Evolutionary conservation across 2,329 filamentous ascomycete genomes (phyloP), one percentile per base, ranked within the genome.

Genomic region (Beauveria sp.): DNA sequence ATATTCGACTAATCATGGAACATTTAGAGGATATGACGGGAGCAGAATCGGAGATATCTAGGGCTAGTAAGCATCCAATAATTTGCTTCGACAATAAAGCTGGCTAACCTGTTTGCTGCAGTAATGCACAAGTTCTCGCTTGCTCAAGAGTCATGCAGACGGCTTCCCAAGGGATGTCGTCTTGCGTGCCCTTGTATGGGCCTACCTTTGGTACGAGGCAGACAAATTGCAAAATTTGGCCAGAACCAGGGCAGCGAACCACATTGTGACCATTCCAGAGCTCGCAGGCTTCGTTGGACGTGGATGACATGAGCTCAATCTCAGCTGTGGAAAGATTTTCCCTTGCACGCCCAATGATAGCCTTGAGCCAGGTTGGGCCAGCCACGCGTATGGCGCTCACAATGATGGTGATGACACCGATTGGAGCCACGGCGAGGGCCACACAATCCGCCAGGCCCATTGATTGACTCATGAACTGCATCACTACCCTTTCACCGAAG

Each of bases 401-500:
- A 0, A 80, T 69, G 0, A 71, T 70, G 0, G 78, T 80, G 14
- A 80, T 63, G 3, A 80, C 75, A 0, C 78, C 77, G 1, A 81
- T 60, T 0, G 79, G 79, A 0, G 72, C 77, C 54, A 80, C 70
- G 0, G 79, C 74, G n/a, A 82, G 72, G 4, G 79, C 74, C 2
- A 81, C 66, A 43, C 75, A 74, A 46, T 81, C 80, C 0, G 75
- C 65, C 51, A 71, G 68, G 2, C 69, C 72, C 2, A 75, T 70
- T 0, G 74, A 73, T 40, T 79, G 72, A 52, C 76, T 79, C 26
- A 81, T 71, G 58, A 78, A 81, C 64, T 81, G 78, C 66, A 76
- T 80, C 0, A 77, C 76, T 3, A 79, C 72, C 22, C 73, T 69
- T 46, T 80, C 78, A 1, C 78, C 79, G 43, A 81, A 81, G 2